Evolutionary conservation across 2,329 filamentous ascomycete species (phyloP).

Genomic region (Claviceps humidiphila): DNA sequence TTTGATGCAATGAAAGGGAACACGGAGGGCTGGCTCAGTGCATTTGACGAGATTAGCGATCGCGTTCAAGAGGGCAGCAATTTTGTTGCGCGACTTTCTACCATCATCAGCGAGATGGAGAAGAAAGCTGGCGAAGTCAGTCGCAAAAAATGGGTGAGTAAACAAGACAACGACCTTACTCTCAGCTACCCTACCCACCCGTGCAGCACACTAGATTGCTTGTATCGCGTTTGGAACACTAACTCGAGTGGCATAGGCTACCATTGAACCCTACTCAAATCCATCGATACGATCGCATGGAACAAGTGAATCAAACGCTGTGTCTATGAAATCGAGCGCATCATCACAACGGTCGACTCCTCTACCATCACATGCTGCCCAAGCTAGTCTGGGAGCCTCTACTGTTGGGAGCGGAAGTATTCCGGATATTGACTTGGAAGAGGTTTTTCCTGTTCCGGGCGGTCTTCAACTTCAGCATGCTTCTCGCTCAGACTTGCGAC

Average conservation of each 20-base stretch:
- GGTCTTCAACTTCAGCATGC: conserved; percentile 10
- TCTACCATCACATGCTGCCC: not conserved
- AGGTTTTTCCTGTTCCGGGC: conserved; percentile 14
- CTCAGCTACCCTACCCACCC: not conserved
- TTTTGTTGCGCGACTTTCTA: conserved; percentile 57
- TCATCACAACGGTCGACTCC: conserved; percentile 3
- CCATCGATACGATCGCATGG: conserved; percentile 4
- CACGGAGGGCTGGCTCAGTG: conserved; percentile 76
- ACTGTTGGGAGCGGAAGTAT: conserved; percentile 5
- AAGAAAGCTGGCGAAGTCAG: conserved; percentile 73
- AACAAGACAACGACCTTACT: too few relatives aligned
- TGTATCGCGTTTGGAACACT: too few relatives aligned
- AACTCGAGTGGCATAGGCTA: conserved; percentile 6
- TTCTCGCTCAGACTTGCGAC: conserved; percentile 1
- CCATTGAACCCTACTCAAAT: conserved; percentile 10
- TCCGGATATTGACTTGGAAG: conserved; percentile 8
- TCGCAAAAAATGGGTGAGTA: conserved; percentile 57
- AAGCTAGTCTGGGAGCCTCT: conserved; percentile 9
- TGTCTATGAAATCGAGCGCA: conserved; percentile 4
- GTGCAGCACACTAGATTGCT: too few relatives aligned
- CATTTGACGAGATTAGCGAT: conserved; percentile 61
- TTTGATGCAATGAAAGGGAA: conserved; percentile 88
- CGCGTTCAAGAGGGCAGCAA: conserved; percentile 59
- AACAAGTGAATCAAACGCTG: not conserved
- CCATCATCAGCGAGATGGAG: conserved; percentile 75